Evolutionary conservation across 352 stramenopile genomes (phyloP).

Genomic region (Pythium rhizo-oryzae): DNA sequence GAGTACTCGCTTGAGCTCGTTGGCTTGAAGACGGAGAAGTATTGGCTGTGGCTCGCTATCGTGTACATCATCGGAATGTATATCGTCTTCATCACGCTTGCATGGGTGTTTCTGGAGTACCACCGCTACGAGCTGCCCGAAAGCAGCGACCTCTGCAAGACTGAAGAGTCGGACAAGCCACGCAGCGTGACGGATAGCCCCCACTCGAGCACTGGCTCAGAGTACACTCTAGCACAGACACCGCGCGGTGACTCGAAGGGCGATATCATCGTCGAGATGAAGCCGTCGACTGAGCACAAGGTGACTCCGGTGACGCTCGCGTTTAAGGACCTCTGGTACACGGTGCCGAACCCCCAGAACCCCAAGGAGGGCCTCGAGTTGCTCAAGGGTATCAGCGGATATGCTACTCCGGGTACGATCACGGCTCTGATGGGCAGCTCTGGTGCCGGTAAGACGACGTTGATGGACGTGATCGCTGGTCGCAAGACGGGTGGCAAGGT

Average conservation of each 20-base stretch:
- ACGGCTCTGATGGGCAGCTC: constrained; percentile 46
- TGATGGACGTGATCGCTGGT: constrained; percentile 29
- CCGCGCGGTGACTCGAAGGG: constrained; percentile 9
- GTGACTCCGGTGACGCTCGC: constrained; percentile 28
- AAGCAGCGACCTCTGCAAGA: constrained; percentile 7
- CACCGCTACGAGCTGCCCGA: constrained; percentile 14
- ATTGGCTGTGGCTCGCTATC: constrained; percentile 24
- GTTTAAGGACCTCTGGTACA: constrained; percentile 39
- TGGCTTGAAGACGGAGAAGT: constrained; percentile 28
- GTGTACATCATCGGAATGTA: constrained; percentile 19
- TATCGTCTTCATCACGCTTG: constrained; percentile 13
- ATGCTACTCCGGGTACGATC: constrained; percentile 37
- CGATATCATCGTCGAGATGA: constrained; percentile 4
- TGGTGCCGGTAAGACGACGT: constrained; percentile 37
- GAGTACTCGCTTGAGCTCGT: constrained; percentile 39
- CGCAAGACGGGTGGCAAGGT: constrained; percentile 82
- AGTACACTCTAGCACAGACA: constrained; percentile 11
- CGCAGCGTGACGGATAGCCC: background rate
- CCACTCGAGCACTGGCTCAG: background rate
- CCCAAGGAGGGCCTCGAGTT: constrained; percentile 24
- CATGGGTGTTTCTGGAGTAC: constrained; percentile 27
- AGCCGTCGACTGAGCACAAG: background rate
- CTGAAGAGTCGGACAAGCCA: background rate
- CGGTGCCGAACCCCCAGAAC: constrained; percentile 20
- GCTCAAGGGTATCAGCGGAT: constrained; percentile 38